phyloP scores from a whole-genome alignment of 345 rosid species.

The Passiflora organensis region DNA sequence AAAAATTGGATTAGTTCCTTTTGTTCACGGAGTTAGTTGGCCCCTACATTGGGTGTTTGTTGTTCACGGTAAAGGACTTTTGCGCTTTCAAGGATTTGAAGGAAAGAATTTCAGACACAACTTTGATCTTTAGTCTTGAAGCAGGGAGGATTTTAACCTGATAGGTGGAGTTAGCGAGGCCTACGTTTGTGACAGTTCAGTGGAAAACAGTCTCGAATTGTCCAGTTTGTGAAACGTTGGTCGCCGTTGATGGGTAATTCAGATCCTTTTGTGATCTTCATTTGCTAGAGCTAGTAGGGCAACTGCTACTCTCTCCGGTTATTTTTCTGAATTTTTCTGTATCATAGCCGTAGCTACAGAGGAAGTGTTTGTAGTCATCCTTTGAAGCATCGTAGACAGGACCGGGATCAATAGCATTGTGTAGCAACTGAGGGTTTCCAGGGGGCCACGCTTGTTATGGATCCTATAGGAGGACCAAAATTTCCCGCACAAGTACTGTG shows the following conservation, averaged over 20 bases:
- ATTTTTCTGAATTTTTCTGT: slow-evolving; percentile 11
- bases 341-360: slow-evolving; percentile 36
- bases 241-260: slow-evolving; percentile 34
- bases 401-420: slow-evolving; percentile 31
- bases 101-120: background rate
- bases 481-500: background rate
- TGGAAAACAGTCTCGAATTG: slow-evolving; percentile 7
- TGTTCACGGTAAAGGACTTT: background rate
- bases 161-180: slow-evolving; percentile 3
- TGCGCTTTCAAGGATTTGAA: background rate
- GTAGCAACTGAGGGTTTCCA: background rate
- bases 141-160: background rate
- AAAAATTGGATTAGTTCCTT: no score
- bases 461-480: background rate
- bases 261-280: slow-evolving; percentile 26
- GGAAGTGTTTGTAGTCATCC: slow-evolving; percentile 28
- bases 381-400: slow-evolving; percentile 29
- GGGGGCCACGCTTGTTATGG: background rate
- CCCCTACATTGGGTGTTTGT: no score
- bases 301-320: slow-evolving; percentile 22
- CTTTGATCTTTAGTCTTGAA: background rate
- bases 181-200: background rate
- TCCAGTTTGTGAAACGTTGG: background rate
- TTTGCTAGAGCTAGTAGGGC: slow-evolving; percentile 8
- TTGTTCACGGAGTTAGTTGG: no score